Evolutionary conservation across 345 rosid genomes (phyloP).

Genomic region (Salix purpurea): DNA sequence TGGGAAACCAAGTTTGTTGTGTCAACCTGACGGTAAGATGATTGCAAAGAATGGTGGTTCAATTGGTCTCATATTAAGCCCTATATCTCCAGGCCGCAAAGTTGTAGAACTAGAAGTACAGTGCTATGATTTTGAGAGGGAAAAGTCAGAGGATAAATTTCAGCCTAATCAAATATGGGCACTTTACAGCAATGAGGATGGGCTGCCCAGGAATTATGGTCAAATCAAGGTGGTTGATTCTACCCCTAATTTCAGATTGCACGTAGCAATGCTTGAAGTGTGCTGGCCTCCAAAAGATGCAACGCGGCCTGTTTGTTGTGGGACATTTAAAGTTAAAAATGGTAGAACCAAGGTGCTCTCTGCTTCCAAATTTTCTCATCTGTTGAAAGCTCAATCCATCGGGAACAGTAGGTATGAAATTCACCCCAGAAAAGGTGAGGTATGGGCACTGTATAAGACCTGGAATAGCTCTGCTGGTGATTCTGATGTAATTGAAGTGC

Average conservation of each 20-base stretch:
- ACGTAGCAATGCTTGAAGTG: constrained; percentile 43
- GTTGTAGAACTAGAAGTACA: constrained; percentile 17
- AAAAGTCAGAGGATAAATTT: constrained; percentile 40
- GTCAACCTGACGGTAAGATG: constrained; percentile 11
- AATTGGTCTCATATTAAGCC: background rate
- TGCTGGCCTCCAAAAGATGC: constrained; percentile 9
- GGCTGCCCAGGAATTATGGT: constrained; percentile 45
- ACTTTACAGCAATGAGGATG: constrained; percentile 28
- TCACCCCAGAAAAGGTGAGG: constrained; percentile 45
- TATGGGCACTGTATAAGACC: constrained; percentile 54
- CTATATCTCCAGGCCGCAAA: background rate
- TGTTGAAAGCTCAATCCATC: constrained; percentile 19
- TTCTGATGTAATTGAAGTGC: constrained; percentile 45
- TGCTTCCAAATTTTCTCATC: constrained; percentile 43
- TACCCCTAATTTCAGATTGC: constrained; percentile 32
- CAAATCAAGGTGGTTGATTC: constrained; percentile 41
- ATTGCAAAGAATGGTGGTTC: background rate
- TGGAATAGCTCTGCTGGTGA: constrained; percentile 24
- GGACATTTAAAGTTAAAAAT: constrained; percentile 36
- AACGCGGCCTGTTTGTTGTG: constrained; percentile 35
- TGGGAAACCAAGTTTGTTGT: constrained; percentile 14
- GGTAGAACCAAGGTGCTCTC: constrained; percentile 26
- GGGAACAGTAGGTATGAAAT: constrained; percentile 26
- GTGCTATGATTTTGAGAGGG: constrained; percentile 30
- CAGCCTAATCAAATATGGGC: constrained; percentile 49